phyloP scores from a whole-genome alignment of 768 basidiomycete genomes.

The Kwoniella mangroviensis region DNA sequence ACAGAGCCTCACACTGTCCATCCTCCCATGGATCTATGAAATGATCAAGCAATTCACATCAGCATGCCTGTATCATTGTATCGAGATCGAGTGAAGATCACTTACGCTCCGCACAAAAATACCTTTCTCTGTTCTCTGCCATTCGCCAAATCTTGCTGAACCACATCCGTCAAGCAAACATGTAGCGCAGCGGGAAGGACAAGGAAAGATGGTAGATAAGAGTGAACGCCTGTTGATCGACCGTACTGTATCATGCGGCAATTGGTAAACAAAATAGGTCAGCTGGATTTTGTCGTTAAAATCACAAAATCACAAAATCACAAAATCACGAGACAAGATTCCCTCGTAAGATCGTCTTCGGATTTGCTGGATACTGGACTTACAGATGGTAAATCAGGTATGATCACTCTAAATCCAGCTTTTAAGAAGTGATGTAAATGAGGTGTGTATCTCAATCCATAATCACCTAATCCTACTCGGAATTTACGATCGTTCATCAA shows the following conservation, averaged over 20 bases:
- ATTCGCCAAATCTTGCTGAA: conserved; percentile 42
- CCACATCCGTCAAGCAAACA: conserved; percentile 54
- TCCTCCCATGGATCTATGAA: conserved; percentile 54
- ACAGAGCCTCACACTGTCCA: conserved; percentile 54
- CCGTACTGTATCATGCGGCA: conserved; percentile 44
- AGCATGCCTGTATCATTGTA: background rate
- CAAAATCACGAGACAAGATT: too few relatives aligned
- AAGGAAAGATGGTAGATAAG: conserved; percentile 49
- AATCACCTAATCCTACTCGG: conserved; percentile 46
- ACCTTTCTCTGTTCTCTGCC: conserved; percentile 55
- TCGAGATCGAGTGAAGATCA: background rate
- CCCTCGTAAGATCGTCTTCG: background rate
- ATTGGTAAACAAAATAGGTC: background rate
- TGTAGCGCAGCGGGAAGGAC: conserved; percentile 55
- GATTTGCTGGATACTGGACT: conserved; percentile 24
- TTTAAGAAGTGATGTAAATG: conserved; percentile 54
- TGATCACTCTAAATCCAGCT: conserved; percentile 58
- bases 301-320: too few relatives aligned
- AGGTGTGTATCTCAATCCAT: conserved; percentile 56
- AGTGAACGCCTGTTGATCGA: conserved; percentile 56
- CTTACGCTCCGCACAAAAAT: conserved; percentile 56
- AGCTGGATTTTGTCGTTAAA: background rate
- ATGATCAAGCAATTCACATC: conserved; percentile 17
- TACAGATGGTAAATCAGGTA: conserved; percentile 58
- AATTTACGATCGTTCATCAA: background rate